Evolutionary conservation across 345 rosid genomes (phyloP), one percentile per base, ranked within the genome.

Genomic region (Mangifera indica): DNA sequence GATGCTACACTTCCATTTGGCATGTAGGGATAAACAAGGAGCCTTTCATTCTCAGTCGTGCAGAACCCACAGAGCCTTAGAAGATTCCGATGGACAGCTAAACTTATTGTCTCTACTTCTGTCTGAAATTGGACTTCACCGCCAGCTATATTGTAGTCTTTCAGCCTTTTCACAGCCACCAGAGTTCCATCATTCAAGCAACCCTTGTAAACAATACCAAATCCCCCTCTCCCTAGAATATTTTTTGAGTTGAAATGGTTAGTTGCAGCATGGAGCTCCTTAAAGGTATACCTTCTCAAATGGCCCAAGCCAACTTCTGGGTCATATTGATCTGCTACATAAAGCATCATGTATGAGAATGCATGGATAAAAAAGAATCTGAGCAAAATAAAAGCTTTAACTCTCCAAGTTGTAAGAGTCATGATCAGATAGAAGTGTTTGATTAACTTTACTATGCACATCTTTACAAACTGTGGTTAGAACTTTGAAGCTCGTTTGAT

Each of bases 101-200:
- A 83, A 75, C 99, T 91, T 74, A 96, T 96, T 9, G 97, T 93
- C 81, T 91, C 92, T 67, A 95, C 94, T 81, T 95, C 97, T 25
- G 99, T 95, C 83, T 95, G 99, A 80, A 95, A 95, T 74, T 96
- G 99, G 80, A 91, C 84, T 79, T 96, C 99, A 5, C 99, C 99
- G 1, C 93, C 97, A 0, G 90, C 95, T 44, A 88, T 81, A 69
- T 87, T 89, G 75, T 87, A 89, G 80, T 96, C 99, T 71, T 90
- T 96, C 74, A 96, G 93, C 83, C 99, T 91, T 86, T 96, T 96
- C 18, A 96, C 98, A 71, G 99, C 99, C 51, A 96, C 92, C 70
- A 91, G 26, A 26, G 87, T 78, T 40, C 98, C 89, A 69, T 96
- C 97, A 60, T 45, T 77, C 77, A 96, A 81, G 80, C 85, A 80